phyloP scores from a whole-genome alignment of 2,329 filamentous ascomycete genomes.

The Colletotrichum acutatum region DNA sequence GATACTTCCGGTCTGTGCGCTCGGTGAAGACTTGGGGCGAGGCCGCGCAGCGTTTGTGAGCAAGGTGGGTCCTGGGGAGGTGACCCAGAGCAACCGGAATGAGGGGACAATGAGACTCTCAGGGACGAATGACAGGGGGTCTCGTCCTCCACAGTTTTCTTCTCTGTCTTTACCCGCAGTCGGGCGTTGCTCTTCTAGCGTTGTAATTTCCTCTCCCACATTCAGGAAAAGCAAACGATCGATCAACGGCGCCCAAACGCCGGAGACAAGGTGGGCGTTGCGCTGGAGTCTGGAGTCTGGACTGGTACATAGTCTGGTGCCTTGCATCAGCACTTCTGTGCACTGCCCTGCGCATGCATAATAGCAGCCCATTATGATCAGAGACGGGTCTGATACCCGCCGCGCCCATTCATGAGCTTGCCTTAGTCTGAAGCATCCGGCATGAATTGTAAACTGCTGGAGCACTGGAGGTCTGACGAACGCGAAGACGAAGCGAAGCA shows the following conservation, averaged over 20 bases:
- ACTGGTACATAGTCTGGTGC: not conserved
- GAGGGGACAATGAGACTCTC: conserved; percentile 28
- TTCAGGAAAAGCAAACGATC: conserved; percentile 11
- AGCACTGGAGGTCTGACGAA: not conserved
- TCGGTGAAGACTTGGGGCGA: not conserved
- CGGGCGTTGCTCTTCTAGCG: not conserved
- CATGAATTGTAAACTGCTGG: not conserved
- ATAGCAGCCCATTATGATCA: conserved; percentile 3
- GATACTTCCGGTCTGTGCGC: conserved; percentile 3
- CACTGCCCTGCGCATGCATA: conserved; percentile 5
- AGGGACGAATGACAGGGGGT: conserved; percentile 25
- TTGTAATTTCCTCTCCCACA: conserved; percentile 12
- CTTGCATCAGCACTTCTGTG: conserved; percentile 27
- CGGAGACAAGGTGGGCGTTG: conserved; percentile 10
- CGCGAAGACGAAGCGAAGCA: not conserved
- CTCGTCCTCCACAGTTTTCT: not conserved
- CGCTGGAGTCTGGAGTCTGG: not conserved
- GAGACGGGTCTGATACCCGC: not conserved
- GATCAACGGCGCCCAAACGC: not conserved
- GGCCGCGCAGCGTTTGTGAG: conserved; percentile 1
- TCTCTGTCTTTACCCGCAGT: too few species aligned
- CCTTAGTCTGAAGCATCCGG: not conserved
- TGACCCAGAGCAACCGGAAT: conserved; percentile 9
- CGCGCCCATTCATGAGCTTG: not conserved
- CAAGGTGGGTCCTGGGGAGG: not conserved